phyloP scores from a whole-genome alignment of 2,329 filamentous ascomycete species.

The Tolypocladium cylindrosporum region DNA sequence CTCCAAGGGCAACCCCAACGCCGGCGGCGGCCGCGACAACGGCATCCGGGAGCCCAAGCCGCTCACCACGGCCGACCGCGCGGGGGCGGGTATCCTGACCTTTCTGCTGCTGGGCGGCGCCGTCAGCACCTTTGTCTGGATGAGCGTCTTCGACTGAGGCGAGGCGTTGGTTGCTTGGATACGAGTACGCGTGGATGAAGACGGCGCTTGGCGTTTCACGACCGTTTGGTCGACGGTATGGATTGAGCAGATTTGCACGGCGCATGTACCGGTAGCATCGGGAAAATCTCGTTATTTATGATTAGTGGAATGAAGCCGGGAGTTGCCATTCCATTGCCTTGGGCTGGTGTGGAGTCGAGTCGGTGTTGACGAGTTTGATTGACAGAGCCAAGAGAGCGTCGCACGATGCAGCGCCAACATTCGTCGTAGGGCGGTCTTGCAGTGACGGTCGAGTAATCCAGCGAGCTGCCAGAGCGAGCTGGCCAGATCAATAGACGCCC shows the following conservation, averaged over 20 bases:
- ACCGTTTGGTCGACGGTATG: background rate
- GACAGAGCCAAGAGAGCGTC: too few species aligned
- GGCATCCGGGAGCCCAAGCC: slow-evolving; percentile 13
- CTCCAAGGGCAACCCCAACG: slow-evolving; percentile 29
- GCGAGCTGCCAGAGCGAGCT: too few species aligned
- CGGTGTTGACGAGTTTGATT: too few species aligned
- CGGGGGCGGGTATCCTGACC: slow-evolving; percentile 39
- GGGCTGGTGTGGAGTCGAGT: too few species aligned
- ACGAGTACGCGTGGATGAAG: background rate
- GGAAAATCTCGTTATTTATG: too few species aligned
- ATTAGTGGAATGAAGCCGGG: too few species aligned
- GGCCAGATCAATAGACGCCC: too few species aligned
- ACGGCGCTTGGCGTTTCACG: background rate
- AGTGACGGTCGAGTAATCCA: too few species aligned
- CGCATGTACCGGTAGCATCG: background rate
- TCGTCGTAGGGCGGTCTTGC: too few species aligned
- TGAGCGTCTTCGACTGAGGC: slow-evolving; percentile 26
- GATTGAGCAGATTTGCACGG: background rate
- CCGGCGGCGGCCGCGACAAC: slow-evolving; percentile 24
- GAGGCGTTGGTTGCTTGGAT: background rate
- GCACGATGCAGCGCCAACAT: too few species aligned
- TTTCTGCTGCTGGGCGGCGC: slow-evolving; percentile 30
- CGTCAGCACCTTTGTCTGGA: slow-evolving; percentile 38
- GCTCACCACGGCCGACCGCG: slow-evolving; percentile 33
- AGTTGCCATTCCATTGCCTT: too few species aligned